phyloP scores from a whole-genome alignment of 352 stramenopile species.

The Globisporangium viniferum region DNA sequence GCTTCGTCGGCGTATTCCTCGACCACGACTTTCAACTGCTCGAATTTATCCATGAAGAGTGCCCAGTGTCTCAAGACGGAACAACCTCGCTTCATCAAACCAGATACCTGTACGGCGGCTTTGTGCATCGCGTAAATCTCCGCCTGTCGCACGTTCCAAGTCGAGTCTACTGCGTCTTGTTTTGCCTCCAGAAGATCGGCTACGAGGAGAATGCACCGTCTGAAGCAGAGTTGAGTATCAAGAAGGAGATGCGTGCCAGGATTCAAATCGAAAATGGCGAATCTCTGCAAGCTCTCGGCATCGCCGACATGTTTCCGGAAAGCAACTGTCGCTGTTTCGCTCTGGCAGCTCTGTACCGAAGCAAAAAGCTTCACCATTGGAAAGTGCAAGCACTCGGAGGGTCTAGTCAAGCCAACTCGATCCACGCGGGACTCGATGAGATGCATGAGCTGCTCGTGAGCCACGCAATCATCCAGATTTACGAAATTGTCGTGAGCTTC shows the following conservation, averaged over 20 bases:
- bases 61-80: conserved; percentile 29
- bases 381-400: conserved; percentile 44
- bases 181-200: conserved; percentile 40
- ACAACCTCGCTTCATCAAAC: conserved; percentile 36
- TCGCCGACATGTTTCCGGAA: conserved; percentile 36
- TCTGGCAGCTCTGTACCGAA: conserved; percentile 46
- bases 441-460: conserved; percentile 49
- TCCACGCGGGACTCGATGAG: conserved; percentile 47
- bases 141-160: conserved; percentile 29
- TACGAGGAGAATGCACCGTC: neutral
- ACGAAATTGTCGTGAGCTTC: conserved; percentile 51
- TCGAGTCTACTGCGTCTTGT: conserved; percentile 51
- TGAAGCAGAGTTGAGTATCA: neutral
- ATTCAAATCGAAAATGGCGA: conserved; percentile 59
- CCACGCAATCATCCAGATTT: conserved; percentile 53
- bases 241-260: conserved; percentile 6
- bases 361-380: conserved; percentile 50
- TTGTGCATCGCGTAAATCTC: conserved; percentile 50
- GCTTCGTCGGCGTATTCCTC: conserved; percentile 52
- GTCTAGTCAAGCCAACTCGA: conserved; percentile 37
- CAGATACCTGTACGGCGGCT: conserved; percentile 40
- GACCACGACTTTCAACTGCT: conserved; percentile 62
- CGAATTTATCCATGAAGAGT: conserved; percentile 59
- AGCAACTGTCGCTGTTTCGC: conserved; percentile 45
- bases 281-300: conserved; percentile 38